phyloP scores from a whole-genome alignment of 805 yeast species.

The Sungouiella blattae region DNA sequence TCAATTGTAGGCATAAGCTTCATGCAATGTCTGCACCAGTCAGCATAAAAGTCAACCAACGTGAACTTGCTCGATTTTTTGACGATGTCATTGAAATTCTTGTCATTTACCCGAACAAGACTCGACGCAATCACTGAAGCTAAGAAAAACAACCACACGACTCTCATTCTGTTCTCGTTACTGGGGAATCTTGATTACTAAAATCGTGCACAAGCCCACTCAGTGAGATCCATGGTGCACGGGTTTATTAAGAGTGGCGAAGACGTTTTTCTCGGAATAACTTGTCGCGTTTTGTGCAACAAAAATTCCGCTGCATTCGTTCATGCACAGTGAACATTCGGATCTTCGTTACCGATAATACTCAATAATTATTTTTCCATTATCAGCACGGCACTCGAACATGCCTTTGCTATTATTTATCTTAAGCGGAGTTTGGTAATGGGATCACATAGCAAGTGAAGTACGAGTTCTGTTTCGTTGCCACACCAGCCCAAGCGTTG shows the following conservation, averaged over 20 bases:
- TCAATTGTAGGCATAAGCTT: slow-evolving; percentile 45
- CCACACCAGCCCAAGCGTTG: slow-evolving; percentile 61
- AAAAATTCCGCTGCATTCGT: no score
- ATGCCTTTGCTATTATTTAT: no score
- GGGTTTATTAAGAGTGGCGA: no score
- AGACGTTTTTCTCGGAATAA: no score
- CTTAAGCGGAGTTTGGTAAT: slow-evolving; percentile 38
- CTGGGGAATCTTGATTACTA: no score
- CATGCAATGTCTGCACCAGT: slow-evolving; percentile 72
- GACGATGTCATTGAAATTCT: slow-evolving; percentile 53
- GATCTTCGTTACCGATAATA: no score
- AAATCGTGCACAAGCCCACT: no score
- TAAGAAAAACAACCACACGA: slow-evolving; percentile 1
- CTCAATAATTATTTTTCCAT: no score
- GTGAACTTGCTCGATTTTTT: slow-evolving; percentile 49
- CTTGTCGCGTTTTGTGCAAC: no score
- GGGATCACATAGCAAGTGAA: slow-evolving; percentile 46
- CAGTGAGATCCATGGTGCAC: no score
- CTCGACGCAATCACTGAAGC: slow-evolving; percentile 13
- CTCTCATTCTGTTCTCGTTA: slow-evolving; percentile 5
- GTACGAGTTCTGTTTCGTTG: slow-evolving; percentile 58
- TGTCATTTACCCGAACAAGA: slow-evolving; percentile 44
- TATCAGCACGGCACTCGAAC: no score
- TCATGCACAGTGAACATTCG: no score
- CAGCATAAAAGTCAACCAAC: slow-evolving; percentile 52